Percentiles rank a stretch among this genome's conserved stretches.
phyloP scores from a whole-genome alignment of 2,329 filamentous ascomycete genomes.

The Penicillium sp. region DNA sequence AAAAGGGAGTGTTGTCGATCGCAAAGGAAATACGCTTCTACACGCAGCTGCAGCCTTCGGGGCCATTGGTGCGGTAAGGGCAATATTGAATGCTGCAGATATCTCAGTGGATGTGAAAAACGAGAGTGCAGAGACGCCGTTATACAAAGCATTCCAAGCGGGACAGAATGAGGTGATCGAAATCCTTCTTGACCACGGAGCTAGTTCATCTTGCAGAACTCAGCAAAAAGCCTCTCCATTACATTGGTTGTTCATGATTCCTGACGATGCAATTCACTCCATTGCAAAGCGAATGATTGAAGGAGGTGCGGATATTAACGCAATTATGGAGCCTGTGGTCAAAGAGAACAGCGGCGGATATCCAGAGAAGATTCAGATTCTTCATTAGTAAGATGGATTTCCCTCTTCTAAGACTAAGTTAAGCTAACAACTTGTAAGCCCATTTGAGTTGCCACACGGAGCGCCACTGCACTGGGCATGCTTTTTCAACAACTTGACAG shows the following conservation, averaged over 20 bases:
- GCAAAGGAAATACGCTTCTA: slow-evolving; percentile 30
- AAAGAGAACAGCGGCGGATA: slow-evolving; percentile 23
- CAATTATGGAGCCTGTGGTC: slow-evolving; percentile 21
- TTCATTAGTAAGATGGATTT: slow-evolving; percentile 29
- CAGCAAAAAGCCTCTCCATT: slow-evolving; percentile 25
- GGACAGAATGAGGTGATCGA: slow-evolving; percentile 30
- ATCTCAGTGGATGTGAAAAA: slow-evolving; percentile 26
- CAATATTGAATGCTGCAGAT: slow-evolving; percentile 22
- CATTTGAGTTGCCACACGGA: slow-evolving; percentile 33
- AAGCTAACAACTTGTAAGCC: slow-evolving; percentile 20
- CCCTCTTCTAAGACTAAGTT: neutral
- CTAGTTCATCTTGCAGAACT: slow-evolving; percentile 22
- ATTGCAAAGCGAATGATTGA: slow-evolving; percentile 24
- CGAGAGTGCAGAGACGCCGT: slow-evolving; percentile 31
- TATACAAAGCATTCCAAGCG: slow-evolving; percentile 35
- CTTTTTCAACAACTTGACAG: slow-evolving; percentile 23
- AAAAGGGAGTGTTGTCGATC: slow-evolving; percentile 23
- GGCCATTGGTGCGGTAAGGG: slow-evolving; percentile 12
- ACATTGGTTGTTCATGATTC: slow-evolving; percentile 33
- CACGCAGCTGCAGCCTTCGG: slow-evolving; percentile 31
- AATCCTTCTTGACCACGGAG: slow-evolving; percentile 27
- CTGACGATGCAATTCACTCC: slow-evolving; percentile 14
- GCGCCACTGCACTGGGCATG: slow-evolving; percentile 34
- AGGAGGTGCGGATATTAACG: slow-evolving; percentile 27
- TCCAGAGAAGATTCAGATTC: slow-evolving; percentile 25